Conservation (phyloP, 129 eudicot species). For the Chrysanthemum makinoi region DNA sequence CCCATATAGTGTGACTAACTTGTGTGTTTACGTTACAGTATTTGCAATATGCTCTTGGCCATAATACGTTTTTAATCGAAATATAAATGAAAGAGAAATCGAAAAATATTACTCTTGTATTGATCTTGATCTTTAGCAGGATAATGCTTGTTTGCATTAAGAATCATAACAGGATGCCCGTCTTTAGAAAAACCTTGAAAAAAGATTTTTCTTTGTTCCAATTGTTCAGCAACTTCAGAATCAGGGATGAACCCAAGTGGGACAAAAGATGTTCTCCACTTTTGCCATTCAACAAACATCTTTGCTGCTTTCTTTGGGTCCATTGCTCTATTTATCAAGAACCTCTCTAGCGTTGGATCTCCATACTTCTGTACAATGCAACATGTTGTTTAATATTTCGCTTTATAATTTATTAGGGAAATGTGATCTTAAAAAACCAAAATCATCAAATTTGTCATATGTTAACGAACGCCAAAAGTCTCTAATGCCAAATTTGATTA, state of each 20-base stretch:
- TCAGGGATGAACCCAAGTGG: conserved; percentile 45
- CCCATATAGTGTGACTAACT: not conserved
- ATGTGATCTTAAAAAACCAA: not conserved
- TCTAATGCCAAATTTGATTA: too few species aligned
- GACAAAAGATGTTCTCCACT: conserved; percentile 51
- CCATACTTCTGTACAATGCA: conserved; percentile 30
- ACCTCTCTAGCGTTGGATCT: conserved; percentile 47
- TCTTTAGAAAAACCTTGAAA: conserved; percentile 39
- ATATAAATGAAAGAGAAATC: not conserved
- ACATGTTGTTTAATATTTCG: too few species aligned
- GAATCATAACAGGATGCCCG: conserved; percentile 38
- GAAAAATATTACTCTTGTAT: conserved; percentile 42
- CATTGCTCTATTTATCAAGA: conserved; percentile 55
- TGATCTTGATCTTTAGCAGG: conserved; percentile 42
- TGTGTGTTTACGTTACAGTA: not conserved
- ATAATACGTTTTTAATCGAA: not conserved
- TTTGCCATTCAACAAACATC: conserved; percentile 53
- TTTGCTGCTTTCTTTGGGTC: conserved; percentile 51
- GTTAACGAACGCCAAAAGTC: too few species aligned
- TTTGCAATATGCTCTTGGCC: not conserved
- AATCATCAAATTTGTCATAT: not conserved
- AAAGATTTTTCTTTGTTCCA: conserved; percentile 29
- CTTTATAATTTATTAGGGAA: too few species aligned
- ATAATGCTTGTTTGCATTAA: conserved; percentile 39
- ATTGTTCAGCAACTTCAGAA: conserved; percentile 42